Evolutionary conservation across 345 rosid species (phyloP).

Genomic region (Boechera divaricarpa): DNA sequence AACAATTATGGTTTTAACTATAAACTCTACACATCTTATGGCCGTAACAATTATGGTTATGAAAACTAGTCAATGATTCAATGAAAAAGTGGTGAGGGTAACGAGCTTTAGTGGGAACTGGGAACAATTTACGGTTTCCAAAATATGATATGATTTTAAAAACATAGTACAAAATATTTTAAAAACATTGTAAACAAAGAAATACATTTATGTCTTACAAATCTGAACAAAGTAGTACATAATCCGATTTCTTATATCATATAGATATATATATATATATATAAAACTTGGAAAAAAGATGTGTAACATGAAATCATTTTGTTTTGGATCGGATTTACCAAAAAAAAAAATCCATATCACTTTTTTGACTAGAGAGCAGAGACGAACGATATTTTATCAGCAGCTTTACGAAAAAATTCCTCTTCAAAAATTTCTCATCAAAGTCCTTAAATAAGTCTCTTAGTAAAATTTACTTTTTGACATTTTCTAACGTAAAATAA

Average conservation of each 20-base stretch:
- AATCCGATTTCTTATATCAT: background rate
- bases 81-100: background rate
- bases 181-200: background rate
- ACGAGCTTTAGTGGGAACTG: background rate
- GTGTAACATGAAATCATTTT: background rate
- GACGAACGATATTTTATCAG: background rate
- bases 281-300: no score
- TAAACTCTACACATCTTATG: background rate
- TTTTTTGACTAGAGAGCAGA: background rate
- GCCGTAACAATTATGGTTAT: background rate
- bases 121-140: background rate
- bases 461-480: constrained; percentile 14
- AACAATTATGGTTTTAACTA: background rate
- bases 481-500: constrained; percentile 10
- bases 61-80: background rate
- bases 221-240: background rate
- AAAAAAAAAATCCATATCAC: background rate
- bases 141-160: no score
- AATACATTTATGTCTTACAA: background rate
- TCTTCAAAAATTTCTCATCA: background rate
- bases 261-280: no score
- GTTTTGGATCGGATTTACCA: background rate
- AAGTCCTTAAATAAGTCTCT: background rate
- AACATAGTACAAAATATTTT: background rate
- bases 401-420: background rate